Conservation (phyloP, 371 early-diverging fungal species). For the Hamiltosporidium tvaerminnensis region DNA sequence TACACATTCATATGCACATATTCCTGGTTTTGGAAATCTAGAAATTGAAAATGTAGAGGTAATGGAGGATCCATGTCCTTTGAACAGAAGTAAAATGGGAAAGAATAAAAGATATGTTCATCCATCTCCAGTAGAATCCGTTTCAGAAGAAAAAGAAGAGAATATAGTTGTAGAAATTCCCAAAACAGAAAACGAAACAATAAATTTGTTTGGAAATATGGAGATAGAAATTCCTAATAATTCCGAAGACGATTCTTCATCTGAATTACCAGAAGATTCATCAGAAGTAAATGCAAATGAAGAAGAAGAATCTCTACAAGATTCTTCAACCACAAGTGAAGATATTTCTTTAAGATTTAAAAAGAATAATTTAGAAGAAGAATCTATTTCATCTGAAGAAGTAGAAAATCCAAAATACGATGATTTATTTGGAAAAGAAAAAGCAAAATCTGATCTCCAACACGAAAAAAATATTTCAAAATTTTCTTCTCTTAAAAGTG, state of each 20-base stretch:
- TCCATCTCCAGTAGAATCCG: no score
- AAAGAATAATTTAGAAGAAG: slow-evolving; percentile 52
- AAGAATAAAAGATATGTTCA: no score
- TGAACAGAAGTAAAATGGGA: no score
- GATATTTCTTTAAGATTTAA: slow-evolving; percentile 32
- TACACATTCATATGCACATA: slow-evolving; percentile 59
- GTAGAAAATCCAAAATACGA: neutral
- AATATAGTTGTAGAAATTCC: no score
- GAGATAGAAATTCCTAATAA: no score
- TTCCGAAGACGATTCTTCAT: no score
- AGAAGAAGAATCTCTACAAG: neutral
- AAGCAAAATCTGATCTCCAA: slow-evolving; percentile 66
- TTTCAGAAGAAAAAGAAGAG: no score
- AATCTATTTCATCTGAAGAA: slow-evolving; percentile 66
- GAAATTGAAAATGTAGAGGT: slow-evolving; percentile 59
- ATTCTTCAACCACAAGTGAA: no score
- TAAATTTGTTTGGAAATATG: no score
- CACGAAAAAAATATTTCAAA: slow-evolving; percentile 62
- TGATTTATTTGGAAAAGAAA: slow-evolving; percentile 40
- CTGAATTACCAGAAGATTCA: no score
- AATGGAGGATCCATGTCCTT: slow-evolving; percentile 57
- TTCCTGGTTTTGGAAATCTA: slow-evolving; percentile 79
- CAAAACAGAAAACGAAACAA: no score
- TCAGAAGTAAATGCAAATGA: neutral
- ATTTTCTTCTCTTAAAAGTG: slow-evolving; percentile 54